Conservation (phyloP, 805 yeast genomes). For the Maudiozyma saulgeensis region DNA sequence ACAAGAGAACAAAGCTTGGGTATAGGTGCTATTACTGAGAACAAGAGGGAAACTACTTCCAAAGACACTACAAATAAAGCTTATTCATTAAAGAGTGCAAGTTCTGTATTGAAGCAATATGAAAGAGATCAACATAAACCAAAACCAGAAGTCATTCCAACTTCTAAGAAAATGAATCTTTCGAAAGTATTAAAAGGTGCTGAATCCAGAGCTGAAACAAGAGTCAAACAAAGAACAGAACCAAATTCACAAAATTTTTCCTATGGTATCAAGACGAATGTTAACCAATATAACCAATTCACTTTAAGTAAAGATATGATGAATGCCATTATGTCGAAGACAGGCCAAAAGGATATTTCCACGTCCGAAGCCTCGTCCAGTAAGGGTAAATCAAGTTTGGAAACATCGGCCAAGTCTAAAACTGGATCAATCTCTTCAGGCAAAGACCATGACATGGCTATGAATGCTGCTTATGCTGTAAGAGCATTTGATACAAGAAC, state of each 20-base stretch:
- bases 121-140: not conserved
- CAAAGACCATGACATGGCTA: constrained; percentile 29
- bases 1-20: not conserved
- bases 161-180: constrained; percentile 9
- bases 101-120: constrained; percentile 5
- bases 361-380: not conserved
- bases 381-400: not conserved
- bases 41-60: not conserved
- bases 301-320: constrained; percentile 15
- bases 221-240: constrained; percentile 16
- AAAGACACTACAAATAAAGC: constrained; percentile 3
- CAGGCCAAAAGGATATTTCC: not conserved
- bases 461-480: constrained; percentile 34
- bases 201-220: constrained; percentile 21
- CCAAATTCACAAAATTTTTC: constrained; percentile 14
- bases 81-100: constrained; percentile 13
- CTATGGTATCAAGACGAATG: constrained; percentile 16
- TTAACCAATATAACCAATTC: constrained; percentile 14
- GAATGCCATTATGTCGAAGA: constrained; percentile 9
- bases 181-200: constrained; percentile 26
- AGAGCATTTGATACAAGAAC: constrained; percentile 30
- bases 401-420: not conserved
- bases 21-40: not conserved
- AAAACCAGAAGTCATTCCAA: not conserved
- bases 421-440: not conserved